These are phyloP conservation scores for Yarrowia osloensis DNA, from an alignment of 805 yeast genomes.

Conservation along the genomic window DNA sequence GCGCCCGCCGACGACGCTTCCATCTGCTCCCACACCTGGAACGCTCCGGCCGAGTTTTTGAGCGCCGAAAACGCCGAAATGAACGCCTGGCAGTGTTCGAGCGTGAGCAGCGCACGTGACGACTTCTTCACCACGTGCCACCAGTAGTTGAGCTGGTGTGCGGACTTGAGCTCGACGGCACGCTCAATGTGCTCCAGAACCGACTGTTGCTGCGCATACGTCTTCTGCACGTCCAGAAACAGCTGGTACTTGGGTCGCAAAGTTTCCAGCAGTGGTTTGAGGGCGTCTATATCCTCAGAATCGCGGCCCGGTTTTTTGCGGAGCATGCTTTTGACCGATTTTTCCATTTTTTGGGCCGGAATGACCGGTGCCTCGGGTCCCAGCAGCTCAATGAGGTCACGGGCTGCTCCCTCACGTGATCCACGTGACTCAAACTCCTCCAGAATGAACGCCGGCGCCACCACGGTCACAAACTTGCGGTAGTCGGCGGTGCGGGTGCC, in stretches of 20 bases:
- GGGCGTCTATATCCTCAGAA: neutral
- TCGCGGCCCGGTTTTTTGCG: too few species aligned
- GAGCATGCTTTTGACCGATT: neutral
- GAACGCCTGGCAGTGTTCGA: slow-evolving; percentile 5
- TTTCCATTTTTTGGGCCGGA: neutral
- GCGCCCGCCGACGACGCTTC: neutral
- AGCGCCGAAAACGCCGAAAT: neutral
- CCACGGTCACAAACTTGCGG: slow-evolving; percentile 5
- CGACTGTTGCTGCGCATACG: neutral
- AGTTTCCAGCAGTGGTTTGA: neutral
- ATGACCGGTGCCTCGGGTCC: slow-evolving; percentile 2
- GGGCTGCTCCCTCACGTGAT: slow-evolving; percentile 4
- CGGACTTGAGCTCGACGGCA: neutral
- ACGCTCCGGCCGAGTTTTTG: neutral
- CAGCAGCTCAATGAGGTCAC: slow-evolving; percentile 1
- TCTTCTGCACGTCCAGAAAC: neutral
- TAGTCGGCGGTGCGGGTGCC: slow-evolving; percentile 1
- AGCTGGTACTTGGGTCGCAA: neutral
- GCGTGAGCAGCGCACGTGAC: neutral
- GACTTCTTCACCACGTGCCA: slow-evolving; percentile 3
- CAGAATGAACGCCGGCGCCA: slow-evolving; percentile 1
- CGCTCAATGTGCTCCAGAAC: neutral
- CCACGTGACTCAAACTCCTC: slow-evolving; percentile 11
- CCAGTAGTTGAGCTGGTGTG: slow-evolving; percentile 23
- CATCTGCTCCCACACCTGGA: slow-evolving; percentile 23